Evolutionary conservation across 495 filamentous ascomycete genomes (phyloP).

Genomic region (Elasticomyces elasticus): DNA sequence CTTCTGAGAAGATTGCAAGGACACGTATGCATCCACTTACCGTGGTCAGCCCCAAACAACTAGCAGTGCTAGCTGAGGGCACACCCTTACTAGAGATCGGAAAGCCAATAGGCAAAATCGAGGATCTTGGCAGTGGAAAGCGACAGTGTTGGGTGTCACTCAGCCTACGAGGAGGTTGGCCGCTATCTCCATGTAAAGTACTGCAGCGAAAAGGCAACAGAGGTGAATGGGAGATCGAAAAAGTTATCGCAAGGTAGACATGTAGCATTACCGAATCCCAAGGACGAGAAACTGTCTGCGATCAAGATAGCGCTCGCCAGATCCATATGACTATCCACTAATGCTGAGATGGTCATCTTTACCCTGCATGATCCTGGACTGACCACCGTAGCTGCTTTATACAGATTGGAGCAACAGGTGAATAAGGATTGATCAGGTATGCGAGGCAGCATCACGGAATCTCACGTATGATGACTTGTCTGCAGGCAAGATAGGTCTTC

Average conservation of each 20-base stretch:
- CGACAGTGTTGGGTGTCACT: slow-evolving; percentile 68
- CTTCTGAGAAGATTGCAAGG: slow-evolving; percentile 52
- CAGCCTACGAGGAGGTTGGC: slow-evolving; percentile 52
- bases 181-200: slow-evolving; percentile 71
- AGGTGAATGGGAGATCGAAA: slow-evolving; percentile 71
- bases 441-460: no score
- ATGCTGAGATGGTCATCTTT: no score
- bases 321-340: no score
- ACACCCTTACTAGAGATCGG: slow-evolving; percentile 77
- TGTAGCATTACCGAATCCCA: no score
- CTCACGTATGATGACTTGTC: no score
- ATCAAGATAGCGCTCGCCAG: no score
- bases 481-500: no score
- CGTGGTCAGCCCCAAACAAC: slow-evolving; percentile 58
- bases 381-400: no score
- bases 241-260: slow-evolving; percentile 32
- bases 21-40: slow-evolving; percentile 85
- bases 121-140: slow-evolving; percentile 39
- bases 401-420: no score
- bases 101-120: slow-evolving; percentile 80
- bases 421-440: no score
- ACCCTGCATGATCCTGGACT: no score
- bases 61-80: slow-evolving; percentile 71
- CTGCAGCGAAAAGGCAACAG: slow-evolving; percentile 61
- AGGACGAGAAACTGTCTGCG: no score